Base-by-base conservation (phyloP, 805 yeast species). In the Tetrapisispora arboricola region DNA sequence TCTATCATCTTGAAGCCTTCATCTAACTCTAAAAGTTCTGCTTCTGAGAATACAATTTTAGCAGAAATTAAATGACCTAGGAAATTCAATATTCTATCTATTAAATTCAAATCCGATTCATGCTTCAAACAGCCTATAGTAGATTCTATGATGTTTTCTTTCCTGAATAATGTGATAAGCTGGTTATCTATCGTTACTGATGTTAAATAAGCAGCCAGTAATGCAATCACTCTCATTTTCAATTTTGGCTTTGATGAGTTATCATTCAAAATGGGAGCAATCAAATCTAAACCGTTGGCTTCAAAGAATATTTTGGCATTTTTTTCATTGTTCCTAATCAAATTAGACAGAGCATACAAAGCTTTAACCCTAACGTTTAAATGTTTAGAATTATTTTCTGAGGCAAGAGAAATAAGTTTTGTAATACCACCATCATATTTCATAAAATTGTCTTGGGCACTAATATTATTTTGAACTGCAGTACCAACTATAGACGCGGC, bases 401-500 rank as follows among this genome's bases (percentile, higher is more conserved):
- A 45, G 0, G 75, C 70, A 18, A 77, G 49, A 1, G 57, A 42
- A 10, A 80, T 59, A 40, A 81, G 61, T 39, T 59, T 61, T n/a
- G 54, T 46, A 27, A 78, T 55, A 2, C 79, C 80, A 20, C 62
- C 55, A 0, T 65, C 66, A 44, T 78, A 67, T 43, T 73, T 72
- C 31, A 70, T 59, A 45, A 83, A 80, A 39, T 74, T 83, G 42
- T 70, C 67, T 61, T 87, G 97, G 4, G 87, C 67, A 43, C 72
- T 74, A 3, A 76, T 77, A 59, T 92, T 92, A 59, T 92, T 92
- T 62, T 92, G 98, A 4, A 84, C 94, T 0, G 97, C 95, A 0
- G 90, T 83, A 2, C 94, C 96, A 19, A 88, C 72, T 31, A 83
- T 74, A 28, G 92, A 78, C 44, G 84, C 76, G 0, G 88, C 81